These are phyloP conservation scores for Rossbeevera mucosa DNA, from an alignment of 768 basidiomycete genomes.

Conservation along the genomic window DNA sequence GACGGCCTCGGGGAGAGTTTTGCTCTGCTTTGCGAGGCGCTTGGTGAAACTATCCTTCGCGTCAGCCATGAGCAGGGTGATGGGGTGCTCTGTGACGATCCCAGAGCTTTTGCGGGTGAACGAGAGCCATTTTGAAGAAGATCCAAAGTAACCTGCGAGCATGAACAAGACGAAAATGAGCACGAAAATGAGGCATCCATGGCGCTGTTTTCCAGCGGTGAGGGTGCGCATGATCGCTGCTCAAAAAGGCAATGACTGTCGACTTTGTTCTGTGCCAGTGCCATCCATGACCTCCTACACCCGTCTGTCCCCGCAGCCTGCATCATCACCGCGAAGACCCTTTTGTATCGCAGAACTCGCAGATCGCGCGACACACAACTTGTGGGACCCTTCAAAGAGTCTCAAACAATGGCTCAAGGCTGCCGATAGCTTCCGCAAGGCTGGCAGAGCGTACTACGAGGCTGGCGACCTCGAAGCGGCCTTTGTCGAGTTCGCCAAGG, in stretches of 20 bases:
- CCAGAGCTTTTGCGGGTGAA: slow-evolving; percentile 9
- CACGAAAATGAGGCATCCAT: slow-evolving; percentile 40
- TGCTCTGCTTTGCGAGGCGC: slow-evolving; percentile 71
- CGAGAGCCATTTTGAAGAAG: slow-evolving; percentile 24
- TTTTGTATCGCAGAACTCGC: slow-evolving; percentile 64
- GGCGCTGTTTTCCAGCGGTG: slow-evolving; percentile 16
- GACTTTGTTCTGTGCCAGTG: slow-evolving; percentile 3
- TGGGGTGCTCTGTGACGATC: slow-evolving; percentile 59
- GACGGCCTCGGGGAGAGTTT: slow-evolving; percentile 73
- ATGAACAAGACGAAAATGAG: slow-evolving; percentile 45
- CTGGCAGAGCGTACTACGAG: slow-evolving; percentile 44
- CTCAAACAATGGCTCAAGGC: slow-evolving; percentile 64
- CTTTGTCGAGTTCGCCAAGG: slow-evolving; percentile 66
- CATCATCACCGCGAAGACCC: slow-evolving; percentile 37
- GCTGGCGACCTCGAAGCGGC: slow-evolving; percentile 62
- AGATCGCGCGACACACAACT: slow-evolving; percentile 48
- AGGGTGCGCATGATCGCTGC: slow-evolving; percentile 16
- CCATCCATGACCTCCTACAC: slow-evolving; percentile 20
- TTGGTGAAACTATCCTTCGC: slow-evolving; percentile 70
- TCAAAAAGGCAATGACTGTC: slow-evolving; percentile 19
- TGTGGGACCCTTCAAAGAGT: slow-evolving; percentile 54
- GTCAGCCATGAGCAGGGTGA: slow-evolving; percentile 75
- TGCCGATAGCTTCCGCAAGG: slow-evolving; percentile 59
- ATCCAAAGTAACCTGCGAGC: slow-evolving; percentile 45
- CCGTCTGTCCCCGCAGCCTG: slow-evolving; percentile 14